Evolutionary conservation across 805 yeast species (phyloP).

Genomic region (Debaryomyces castellii): DNA sequence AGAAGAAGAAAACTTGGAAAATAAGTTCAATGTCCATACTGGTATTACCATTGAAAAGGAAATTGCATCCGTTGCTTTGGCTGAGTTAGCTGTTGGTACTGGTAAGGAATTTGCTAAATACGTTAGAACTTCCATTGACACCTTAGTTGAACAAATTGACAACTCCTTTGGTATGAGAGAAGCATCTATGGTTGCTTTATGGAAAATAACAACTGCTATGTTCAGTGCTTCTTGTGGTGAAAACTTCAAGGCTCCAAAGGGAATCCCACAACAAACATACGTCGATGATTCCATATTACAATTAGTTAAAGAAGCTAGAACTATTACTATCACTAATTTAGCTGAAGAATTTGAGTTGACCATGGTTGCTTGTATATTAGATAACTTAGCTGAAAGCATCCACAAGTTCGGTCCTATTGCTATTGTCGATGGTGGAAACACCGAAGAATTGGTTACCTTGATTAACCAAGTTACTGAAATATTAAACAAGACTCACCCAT

Average conservation of each 20-base stretch:
- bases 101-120: conserved; percentile 76
- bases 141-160: conserved; percentile 68
- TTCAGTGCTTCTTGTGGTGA: conserved; percentile 52
- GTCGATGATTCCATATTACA: conserved; percentile 57
- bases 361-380: conserved; percentile 78
- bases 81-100: conserved; percentile 87
- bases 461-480: conserved; percentile 71
- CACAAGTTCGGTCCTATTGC: conserved; percentile 73
- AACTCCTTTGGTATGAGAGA: conserved; percentile 91
- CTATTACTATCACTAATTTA: conserved; percentile 58
- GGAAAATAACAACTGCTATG: conserved; percentile 80
- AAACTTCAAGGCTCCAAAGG: conserved; percentile 54
- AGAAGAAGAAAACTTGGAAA: conserved; percentile 61
- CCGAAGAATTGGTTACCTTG: conserved; percentile 56
- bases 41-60: conserved; percentile 96
- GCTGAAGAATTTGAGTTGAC: conserved; percentile 81
- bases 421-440: conserved; percentile 57
- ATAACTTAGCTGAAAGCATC: conserved; percentile 66
- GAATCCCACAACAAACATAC: conserved; percentile 60
- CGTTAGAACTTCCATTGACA: conserved; percentile 65
- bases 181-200: conserved; percentile 76
- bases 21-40: conserved; percentile 82
- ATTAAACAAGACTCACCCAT: conserved; percentile 78
- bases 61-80: conserved; percentile 86
- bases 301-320: conserved; percentile 67